Conservation (phyloP, 2,329 filamentous ascomycete genomes). For the Aspergillus latus region DNA sequence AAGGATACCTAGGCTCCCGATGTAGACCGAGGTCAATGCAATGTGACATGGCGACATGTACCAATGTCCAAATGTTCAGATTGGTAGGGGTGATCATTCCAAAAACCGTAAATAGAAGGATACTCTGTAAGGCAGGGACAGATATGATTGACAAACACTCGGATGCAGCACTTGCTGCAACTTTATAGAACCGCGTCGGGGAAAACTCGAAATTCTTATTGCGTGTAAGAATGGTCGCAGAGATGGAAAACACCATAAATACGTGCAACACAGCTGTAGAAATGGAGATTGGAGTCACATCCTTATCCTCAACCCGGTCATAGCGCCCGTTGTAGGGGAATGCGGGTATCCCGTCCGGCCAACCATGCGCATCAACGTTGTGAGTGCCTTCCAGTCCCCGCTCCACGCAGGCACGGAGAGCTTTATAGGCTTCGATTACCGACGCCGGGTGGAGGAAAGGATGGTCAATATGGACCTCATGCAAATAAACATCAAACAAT, state of each 20-base stretch:
- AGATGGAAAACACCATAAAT: conserved; percentile 40
- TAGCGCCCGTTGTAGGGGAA: conserved; percentile 30
- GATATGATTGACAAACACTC: conserved; percentile 38
- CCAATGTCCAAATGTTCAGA: conserved; percentile 40
- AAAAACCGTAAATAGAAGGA: conserved; percentile 34
- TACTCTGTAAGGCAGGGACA: conserved; percentile 33
- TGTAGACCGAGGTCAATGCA: conserved; percentile 42
- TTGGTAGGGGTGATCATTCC: conserved; percentile 37
- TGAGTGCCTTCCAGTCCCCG: conserved; percentile 4
- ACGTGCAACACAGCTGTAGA: conserved; percentile 31
- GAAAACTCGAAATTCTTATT: conserved; percentile 36
- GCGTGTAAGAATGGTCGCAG: conserved; percentile 36
- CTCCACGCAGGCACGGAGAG: conserved; percentile 25
- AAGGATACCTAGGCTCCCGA: conserved; percentile 26
- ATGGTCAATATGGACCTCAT: conserved; percentile 32
- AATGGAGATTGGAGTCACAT: conserved; percentile 18
- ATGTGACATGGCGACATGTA: conserved; percentile 39
- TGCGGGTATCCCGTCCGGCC: conserved; percentile 21
- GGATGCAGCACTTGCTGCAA: conserved; percentile 32
- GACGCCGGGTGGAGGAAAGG: conserved; percentile 32
- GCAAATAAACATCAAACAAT: conserved; percentile 28
- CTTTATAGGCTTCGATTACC: conserved; percentile 27
- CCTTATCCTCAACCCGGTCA: conserved; percentile 10
- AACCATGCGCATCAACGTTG: conserved; percentile 26
- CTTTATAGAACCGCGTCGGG: conserved; percentile 35